A percentile compares a stretch with the other conserved stretches of the same genome.
Evolutionary conservation across 345 rosid genomes (phyloP).

Genomic region (Pelargonium nanum): DNA sequence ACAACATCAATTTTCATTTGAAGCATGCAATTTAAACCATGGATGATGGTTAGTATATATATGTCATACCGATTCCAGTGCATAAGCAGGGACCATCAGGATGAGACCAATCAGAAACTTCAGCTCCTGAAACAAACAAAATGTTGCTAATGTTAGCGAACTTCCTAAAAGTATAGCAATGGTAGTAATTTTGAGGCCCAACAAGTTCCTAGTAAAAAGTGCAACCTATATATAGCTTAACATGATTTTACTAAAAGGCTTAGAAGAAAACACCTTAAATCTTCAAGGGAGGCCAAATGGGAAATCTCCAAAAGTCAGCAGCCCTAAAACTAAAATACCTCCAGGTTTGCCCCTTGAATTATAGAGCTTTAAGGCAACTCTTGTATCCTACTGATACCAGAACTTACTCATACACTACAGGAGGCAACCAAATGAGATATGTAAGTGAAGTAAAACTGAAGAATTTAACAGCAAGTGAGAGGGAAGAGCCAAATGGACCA

Average conservation of each 20-base stretch:
- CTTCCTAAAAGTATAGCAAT: not conserved
- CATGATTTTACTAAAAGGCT: too few relatives aligned
- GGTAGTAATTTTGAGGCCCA: not conserved
- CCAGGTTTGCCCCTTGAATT: not conserved
- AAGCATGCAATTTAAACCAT: conserved; percentile 1
- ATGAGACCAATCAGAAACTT: conserved; percentile 90
- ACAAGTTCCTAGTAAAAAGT: too few relatives aligned
- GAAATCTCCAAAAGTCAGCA: not conserved
- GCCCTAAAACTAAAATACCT: not conserved
- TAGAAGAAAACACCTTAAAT: too few relatives aligned
- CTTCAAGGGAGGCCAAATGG: too few relatives aligned
- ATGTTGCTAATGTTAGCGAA: not conserved
- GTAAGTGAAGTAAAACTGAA: not conserved
- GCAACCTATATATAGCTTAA: too few relatives aligned
- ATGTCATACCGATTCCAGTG: conserved; percentile 79
- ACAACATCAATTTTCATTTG: not conserved
- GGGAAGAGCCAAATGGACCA: too few relatives aligned
- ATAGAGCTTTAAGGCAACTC: not conserved
- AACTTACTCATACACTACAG: too few relatives aligned
- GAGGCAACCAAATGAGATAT: too few relatives aligned
- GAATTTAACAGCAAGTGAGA: not conserved
- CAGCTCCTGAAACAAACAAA: conserved; percentile 67
- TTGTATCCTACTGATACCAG: too few relatives aligned
- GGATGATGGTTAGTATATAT: not conserved
- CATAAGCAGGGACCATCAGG: conserved; percentile 95